Base-by-base conservation (phyloP, 2,329 filamentous ascomycete species). In the Pseudogymnoascus sp. region DNA sequence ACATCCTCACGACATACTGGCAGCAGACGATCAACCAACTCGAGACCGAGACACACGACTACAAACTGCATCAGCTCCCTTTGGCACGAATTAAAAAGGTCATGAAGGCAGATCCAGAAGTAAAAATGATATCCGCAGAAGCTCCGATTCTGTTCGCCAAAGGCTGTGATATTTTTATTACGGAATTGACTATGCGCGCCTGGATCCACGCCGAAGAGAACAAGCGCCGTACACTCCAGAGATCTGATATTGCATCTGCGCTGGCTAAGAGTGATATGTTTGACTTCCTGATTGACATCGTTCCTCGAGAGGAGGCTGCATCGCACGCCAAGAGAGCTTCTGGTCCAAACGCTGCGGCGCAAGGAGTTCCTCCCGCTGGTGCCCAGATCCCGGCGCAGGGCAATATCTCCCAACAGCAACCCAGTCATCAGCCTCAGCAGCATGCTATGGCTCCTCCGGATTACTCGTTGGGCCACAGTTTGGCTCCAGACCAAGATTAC, bases 161-260 rank as follows among this genome's bases (percentile, higher is more conserved):
- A 77, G 95, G 93, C 38, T 97, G 95, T 76, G 95, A 99, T 73
- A 97, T 97, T 73, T 99, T 99, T 79, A 99, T 99, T 73, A 97
- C 93, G 0, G 95, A 99, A 77, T 82, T 99, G 65, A 99, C 95
- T 6, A 99, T 99, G 95, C 91, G 95, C 67, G 95, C 95, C 55
- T 99, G 95, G 95, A 99, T 99, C 67, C 95, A 99, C 71, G 95
- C 95, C 14, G 95, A 99, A 74, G 95, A 99, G 77, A 99, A 99
- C 80, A 99, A 99, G 81, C 86, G 95, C 31, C 88, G 95, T 45
- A 99, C 95, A 1, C 81, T 99, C 41, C 95, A 99, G 77, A 87
- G 95, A 60, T 96, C 91, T 63, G 95, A 99, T 72, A 99, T 99
- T 74, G 95, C 95, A 21, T 96, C 92, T 9, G 95, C 95, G 12